These are phyloP conservation scores for Hibiscus mutabilis DNA, from an alignment of 345 rosid genomes.

Conservation along the genomic window DNA sequence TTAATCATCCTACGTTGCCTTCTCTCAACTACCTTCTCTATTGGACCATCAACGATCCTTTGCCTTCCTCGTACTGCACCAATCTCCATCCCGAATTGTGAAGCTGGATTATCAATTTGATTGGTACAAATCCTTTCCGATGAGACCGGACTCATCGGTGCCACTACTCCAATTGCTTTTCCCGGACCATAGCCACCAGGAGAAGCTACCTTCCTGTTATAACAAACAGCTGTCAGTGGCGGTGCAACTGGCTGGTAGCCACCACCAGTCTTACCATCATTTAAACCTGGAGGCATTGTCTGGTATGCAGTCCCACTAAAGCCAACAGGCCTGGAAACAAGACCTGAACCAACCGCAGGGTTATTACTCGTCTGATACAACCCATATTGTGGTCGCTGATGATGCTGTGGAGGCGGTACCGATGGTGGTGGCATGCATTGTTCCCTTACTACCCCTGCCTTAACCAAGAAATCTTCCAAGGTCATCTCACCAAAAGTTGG, in stretches of 20 bases:
- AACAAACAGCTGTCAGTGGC: constrained; percentile 28
- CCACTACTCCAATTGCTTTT: constrained; percentile 32
- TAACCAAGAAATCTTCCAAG: constrained; percentile 75
- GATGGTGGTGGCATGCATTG: constrained; percentile 13
- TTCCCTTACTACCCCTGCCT: constrained; percentile 78
- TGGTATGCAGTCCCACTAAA: constrained; percentile 19
- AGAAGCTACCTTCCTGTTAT: constrained; percentile 41
- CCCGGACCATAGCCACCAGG: constrained; percentile 28
- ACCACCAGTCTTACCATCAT: constrained; percentile 29
- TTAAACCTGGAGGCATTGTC: constrained; percentile 17
- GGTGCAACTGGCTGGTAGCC: constrained; percentile 26
- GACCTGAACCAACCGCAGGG: constrained; percentile 22
- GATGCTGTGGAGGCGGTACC: constrained; percentile 24
- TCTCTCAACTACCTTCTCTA: constrained; percentile 82
- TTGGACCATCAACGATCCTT: constrained; percentile 69
- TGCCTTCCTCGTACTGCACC: constrained; percentile 55
- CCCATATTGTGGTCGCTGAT: constrained; percentile 30
- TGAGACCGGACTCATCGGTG: constrained; percentile 50
- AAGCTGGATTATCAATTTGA: constrained; percentile 35
- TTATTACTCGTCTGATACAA: constrained; percentile 29
- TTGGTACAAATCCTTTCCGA: constrained; percentile 42
- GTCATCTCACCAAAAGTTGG: constrained; percentile 87
- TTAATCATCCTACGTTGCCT: constrained; percentile 93
- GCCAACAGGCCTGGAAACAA: constrained; percentile 20
- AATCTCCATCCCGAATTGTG: constrained; percentile 52